Evolutionary conservation across 352 stramenopile species (phyloP), one percentile per base, ranked within the genome.

Genomic region (Globisporangium carolinianum): DNA sequence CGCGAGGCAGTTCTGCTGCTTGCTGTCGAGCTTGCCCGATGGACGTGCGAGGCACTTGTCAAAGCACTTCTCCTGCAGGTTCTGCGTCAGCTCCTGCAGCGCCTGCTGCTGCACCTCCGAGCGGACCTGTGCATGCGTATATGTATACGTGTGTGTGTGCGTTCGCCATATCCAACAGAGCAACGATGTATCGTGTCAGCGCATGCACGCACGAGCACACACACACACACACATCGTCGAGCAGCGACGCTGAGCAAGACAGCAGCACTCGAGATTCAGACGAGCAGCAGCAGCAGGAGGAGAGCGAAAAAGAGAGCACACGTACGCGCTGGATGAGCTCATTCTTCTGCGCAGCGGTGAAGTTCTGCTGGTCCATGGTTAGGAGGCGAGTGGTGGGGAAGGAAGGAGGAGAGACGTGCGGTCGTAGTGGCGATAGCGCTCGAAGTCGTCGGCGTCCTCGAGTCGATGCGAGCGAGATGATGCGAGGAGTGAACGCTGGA

Each of bases 1-100:
- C 53, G 81, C 81, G 37, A 96, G 63, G 75, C 86, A 96, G 66
- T 92, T 92, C 71, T 96, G 86, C 74, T 96, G 84, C 78, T 96
- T 96, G 76, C 77, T 83, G 67, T 92, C 83, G 43, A 96, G 70
- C 72, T 92, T 93, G 61, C 79, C 79, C 57, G 79, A 84, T 17
- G 86, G 72, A 55, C 70, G 79, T 47, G 83, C 75, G 66, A 96
- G 78, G 75, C 86, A 96, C 71, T 94, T 91, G 73, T 96, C 84
- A 61, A 96, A 96, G 67, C 86, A 96, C 65, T 96, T 96, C 57
- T 93, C 82, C 71, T 94, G 84, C 51, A 96, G 60, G 62, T 83
- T 92, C 71, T 89, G 79, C 53, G 83, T 94, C 65, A 95, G 65
- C 62, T 93, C 83, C 69, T 94, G 80, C 42, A 94, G 69, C 56